phyloP scores from a whole-genome alignment of 2,329 filamentous ascomycete genomes.

The Penicillium fuscoglaucum region DNA sequence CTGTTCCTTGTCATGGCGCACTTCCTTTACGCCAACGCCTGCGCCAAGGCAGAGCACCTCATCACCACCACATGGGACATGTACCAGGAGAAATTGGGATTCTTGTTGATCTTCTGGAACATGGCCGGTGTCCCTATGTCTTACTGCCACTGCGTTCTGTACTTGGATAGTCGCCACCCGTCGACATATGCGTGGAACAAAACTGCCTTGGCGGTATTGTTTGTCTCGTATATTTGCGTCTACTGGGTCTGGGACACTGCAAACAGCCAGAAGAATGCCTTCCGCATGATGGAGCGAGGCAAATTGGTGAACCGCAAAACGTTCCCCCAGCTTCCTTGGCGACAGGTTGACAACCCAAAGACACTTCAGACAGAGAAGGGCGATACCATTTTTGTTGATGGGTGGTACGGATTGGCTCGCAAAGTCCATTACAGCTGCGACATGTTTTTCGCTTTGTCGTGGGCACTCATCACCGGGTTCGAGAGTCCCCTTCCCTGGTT shows the following conservation, averaged over 20 bases:
- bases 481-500: constrained; percentile 83
- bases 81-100: constrained; percentile 94
- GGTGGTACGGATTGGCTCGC: constrained; percentile 77
- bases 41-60: constrained; percentile 84
- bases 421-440: constrained; percentile 82
- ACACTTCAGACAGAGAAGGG: constrained; percentile 70
- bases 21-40: constrained; percentile 87
- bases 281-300: constrained; percentile 75
- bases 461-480: constrained; percentile 79
- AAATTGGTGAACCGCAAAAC: constrained; percentile 66
- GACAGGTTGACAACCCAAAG: constrained; percentile 74
- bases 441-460: constrained; percentile 71
- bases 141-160: constrained; percentile 91
- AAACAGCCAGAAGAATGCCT: constrained; percentile 91
- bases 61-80: constrained; percentile 93
- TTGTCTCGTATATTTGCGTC: constrained; percentile 69
- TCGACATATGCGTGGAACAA: constrained; percentile 73
- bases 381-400: constrained; percentile 75
- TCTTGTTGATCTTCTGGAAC: constrained; percentile 98
- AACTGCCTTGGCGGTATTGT: constrained; percentile 62
- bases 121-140: constrained; percentile 84
- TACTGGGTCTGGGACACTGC: constrained; percentile 92
- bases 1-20: constrained; percentile 82
- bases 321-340: constrained; percentile 86
- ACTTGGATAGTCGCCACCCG: constrained; percentile 77